phyloP scores from a whole-genome alignment of 192 early-diverging fungal genomes.

The Paraglomus brasilianum region DNA sequence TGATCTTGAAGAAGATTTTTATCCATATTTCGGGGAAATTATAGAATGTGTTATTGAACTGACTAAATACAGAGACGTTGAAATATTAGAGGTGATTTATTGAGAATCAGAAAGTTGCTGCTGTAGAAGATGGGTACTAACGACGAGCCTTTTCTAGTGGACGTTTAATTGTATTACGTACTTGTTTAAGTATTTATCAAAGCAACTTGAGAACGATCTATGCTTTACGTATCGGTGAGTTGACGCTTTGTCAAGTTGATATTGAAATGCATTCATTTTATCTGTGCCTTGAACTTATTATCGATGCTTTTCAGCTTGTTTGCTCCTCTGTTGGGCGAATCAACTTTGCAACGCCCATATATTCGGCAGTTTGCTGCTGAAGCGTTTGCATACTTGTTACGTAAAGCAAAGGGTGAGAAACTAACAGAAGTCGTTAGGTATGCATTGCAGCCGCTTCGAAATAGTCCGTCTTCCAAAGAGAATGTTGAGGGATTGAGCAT shows the following conservation, averaged over 20 bases:
- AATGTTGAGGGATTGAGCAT: slow-evolving; percentile 77
- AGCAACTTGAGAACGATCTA: slow-evolving; percentile 66
- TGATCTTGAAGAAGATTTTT: slow-evolving; percentile 92
- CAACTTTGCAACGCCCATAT: slow-evolving; percentile 66
- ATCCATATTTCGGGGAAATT: slow-evolving; percentile 71
- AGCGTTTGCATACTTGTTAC: slow-evolving; percentile 85
- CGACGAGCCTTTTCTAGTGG: slow-evolving; percentile 40
- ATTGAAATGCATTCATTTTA: neutral
- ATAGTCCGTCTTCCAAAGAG: slow-evolving; percentile 40
- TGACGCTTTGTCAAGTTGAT: neutral
- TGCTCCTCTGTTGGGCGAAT: slow-evolving; percentile 65
- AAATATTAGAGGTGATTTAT: slow-evolving; percentile 68
- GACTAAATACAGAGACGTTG: slow-evolving; percentile 65
- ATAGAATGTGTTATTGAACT: slow-evolving; percentile 63
- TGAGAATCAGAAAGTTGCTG: neutral
- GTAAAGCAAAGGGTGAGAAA: slow-evolving; percentile 66
- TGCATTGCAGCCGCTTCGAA: slow-evolving; percentile 55
- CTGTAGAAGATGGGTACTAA: neutral
- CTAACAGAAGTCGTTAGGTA: slow-evolving; percentile 61
- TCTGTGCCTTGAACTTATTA: neutral
- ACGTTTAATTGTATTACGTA: slow-evolving; percentile 87
- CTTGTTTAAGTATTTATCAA: slow-evolving; percentile 87
- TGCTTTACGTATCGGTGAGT: slow-evolving; percentile 69
- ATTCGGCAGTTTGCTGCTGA: slow-evolving; percentile 89
- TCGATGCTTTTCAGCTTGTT: slow-evolving; percentile 52